A percentile compares a stretch with the other conserved stretches of the same genome.
phyloP scores from a whole-genome alignment of 106 monocot genomes.

The Dioscorea dumetorum region DNA sequence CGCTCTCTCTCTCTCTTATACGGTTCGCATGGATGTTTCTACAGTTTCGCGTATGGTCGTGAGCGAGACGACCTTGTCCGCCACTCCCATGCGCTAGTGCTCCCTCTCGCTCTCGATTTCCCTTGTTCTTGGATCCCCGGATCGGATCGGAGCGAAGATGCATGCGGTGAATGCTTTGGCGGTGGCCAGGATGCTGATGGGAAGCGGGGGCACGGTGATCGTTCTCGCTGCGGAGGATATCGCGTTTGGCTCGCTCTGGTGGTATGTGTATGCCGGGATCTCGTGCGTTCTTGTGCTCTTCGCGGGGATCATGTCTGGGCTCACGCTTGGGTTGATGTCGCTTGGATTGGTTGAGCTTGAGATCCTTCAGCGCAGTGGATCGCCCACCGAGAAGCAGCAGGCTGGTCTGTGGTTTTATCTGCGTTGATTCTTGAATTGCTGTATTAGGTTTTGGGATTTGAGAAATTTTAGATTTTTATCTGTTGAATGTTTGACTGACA shows the following conservation, averaged over 20 bases:
- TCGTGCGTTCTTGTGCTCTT: constrained; percentile 91
- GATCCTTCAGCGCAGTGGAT: constrained; percentile 90
- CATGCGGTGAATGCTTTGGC: constrained; percentile 24
- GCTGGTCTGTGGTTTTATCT: constrained; percentile 41
- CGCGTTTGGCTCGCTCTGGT: constrained; percentile 50
- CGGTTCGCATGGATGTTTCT: no score
- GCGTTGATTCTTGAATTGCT: no score
- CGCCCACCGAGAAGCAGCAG: constrained; percentile 74
- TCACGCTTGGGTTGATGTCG: constrained; percentile 94
- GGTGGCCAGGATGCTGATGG: constrained; percentile 21
- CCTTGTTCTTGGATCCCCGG: no score
- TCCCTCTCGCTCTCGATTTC: no score
- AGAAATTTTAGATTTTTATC: no score
- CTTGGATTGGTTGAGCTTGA: constrained; percentile 96
- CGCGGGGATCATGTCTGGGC: constrained; percentile 97
- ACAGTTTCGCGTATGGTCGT: no score
- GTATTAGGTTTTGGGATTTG: no score
- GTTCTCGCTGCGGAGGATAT: constrained; percentile 39
- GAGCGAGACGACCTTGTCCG: no score
- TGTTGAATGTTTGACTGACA: no score
- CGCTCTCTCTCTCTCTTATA: no score
- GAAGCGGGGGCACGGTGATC: constrained; percentile 8
- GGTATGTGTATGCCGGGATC: constrained; percentile 68
- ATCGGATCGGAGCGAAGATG: constrained; percentile 7
- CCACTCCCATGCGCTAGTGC: no score